Evolutionary conservation across 495 filamentous ascomycete species (phyloP).

Genomic region (Choiromyces venosus): DNA sequence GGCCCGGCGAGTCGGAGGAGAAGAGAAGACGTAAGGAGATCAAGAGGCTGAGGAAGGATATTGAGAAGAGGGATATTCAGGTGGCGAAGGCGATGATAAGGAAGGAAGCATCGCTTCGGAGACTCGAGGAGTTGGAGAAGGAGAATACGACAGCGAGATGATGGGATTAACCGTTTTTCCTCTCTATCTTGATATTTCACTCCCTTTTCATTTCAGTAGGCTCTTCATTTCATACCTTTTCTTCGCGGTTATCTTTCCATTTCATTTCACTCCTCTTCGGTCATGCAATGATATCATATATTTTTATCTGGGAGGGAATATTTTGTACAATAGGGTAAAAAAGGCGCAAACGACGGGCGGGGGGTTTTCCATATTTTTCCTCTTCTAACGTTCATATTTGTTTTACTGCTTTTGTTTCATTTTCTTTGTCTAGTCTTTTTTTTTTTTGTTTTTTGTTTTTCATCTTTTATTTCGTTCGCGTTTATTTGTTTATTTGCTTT

Average conservation of each 20-base stretch:
- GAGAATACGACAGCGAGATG: slow-evolving; percentile 13
- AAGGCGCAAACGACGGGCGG: not conserved
- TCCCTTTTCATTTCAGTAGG: not conserved
- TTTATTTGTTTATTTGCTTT: not conserved
- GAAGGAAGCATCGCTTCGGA: slow-evolving; percentile 30
- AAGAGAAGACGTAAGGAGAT: slow-evolving; percentile 34
- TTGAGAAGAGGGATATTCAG: slow-evolving; percentile 33
- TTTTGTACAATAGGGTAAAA: slow-evolving; percentile 1
- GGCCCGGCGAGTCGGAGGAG: slow-evolving; percentile 29
- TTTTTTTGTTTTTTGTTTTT: not conserved
- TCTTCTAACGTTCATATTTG: slow-evolving; percentile 4
- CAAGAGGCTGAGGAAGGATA: slow-evolving; percentile 32
- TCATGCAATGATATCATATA: slow-evolving; percentile 2
- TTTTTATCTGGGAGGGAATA: not conserved
- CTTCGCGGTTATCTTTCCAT: not conserved
- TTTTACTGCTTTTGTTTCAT: not conserved
- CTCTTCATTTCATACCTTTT: not conserved
- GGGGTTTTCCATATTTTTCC: not conserved
- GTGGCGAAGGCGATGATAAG: slow-evolving; percentile 36
- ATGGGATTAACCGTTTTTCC: slow-evolving; percentile 25
- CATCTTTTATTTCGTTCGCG: not conserved
- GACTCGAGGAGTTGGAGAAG: slow-evolving; percentile 30
- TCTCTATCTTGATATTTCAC: slow-evolving; percentile 15
- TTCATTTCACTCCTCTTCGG: not conserved
- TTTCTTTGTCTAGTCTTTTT: not conserved